Evolutionary conservation across 2,329 filamentous ascomycete species (phyloP).

Genomic region (Fusarium newnesense): DNA sequence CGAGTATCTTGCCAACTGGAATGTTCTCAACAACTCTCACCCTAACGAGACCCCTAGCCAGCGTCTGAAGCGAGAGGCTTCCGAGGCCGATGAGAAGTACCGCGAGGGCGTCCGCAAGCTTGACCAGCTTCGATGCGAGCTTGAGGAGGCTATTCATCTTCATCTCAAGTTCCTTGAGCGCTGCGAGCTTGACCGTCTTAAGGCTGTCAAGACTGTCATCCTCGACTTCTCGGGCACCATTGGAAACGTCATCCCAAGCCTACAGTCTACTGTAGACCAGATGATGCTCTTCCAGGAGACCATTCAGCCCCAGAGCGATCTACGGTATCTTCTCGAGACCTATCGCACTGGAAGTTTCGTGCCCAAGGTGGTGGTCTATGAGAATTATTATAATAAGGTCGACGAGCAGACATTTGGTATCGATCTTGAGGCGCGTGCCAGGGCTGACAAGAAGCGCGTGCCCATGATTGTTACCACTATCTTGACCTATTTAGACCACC

Average conservation of each 20-base stretch:
- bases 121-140: constrained; percentile 88
- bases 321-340: constrained; percentile 94
- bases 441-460: constrained; percentile 94
- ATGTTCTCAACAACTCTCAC: constrained; percentile 81
- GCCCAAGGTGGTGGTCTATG: constrained; percentile 90
- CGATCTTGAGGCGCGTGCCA: constrained; percentile 92
- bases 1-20: constrained; percentile 93
- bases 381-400: constrained; percentile 99
- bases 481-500: constrained; percentile 93
- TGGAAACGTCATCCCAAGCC: constrained; percentile 95
- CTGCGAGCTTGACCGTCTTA: constrained; percentile 93
- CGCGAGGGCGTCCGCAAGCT: constrained; percentile 86
- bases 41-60: constrained; percentile 95
- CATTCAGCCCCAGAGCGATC: constrained; percentile 89
- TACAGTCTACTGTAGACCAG: constrained; percentile 95
- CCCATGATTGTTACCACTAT: constrained; percentile 92
- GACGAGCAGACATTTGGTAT: constrained; percentile 98
- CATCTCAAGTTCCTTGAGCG: constrained; percentile 97
- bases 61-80: constrained; percentile 86
- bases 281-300: constrained; percentile 99
- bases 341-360: constrained; percentile 95
- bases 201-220: constrained; percentile 97
- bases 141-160: constrained; percentile 95
- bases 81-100: constrained; percentile 93
- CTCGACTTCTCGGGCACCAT: constrained; percentile 97